Conservation (phyloP, 345 rosid genomes). For the Acer campestre region DNA sequence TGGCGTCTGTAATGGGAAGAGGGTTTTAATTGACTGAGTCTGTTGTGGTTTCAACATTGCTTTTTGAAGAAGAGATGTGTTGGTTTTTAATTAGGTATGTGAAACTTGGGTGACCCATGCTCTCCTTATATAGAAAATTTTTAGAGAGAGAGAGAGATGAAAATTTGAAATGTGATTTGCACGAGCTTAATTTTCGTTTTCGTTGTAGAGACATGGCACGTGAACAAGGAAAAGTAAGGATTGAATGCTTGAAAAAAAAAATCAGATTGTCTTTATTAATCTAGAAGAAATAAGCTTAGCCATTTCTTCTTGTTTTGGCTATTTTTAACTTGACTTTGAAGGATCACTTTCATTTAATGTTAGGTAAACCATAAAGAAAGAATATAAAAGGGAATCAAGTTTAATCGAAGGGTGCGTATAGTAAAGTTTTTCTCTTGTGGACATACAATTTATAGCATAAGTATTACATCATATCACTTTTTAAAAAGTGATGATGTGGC, state of each 20-base stretch:
- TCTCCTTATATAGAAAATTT: not conserved
- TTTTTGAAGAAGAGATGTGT: not conserved
- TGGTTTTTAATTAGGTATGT: not conserved
- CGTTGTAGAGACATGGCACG: not conserved
- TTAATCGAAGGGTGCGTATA: too few species aligned
- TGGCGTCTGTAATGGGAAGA: slow-evolving; percentile 26
- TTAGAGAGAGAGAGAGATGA: not conserved
- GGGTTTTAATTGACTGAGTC: slow-evolving; percentile 17
- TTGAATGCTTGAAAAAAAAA: not conserved
- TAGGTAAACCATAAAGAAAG: too few species aligned
- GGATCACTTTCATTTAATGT: too few species aligned
- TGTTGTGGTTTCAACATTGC: slow-evolving; percentile 39
- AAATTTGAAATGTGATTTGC: not conserved
- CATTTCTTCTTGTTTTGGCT: too few species aligned
- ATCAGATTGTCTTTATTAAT: not conserved
- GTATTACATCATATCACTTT: too few species aligned
- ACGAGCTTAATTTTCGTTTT: not conserved
- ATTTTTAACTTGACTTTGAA: too few species aligned
- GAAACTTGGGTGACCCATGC: not conserved
- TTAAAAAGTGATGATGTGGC: too few species aligned
- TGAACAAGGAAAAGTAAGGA: not conserved
- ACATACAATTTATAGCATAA: too few species aligned
- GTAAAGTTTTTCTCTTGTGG: too few species aligned
- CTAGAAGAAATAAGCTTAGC: too few species aligned
- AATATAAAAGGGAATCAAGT: too few species aligned